Percentiles rank a stretch among this genome's conserved stretches.
phyloP scores from a whole-genome alignment of 2,329 filamentous ascomycete species.

The Penicillium sp. region DNA sequence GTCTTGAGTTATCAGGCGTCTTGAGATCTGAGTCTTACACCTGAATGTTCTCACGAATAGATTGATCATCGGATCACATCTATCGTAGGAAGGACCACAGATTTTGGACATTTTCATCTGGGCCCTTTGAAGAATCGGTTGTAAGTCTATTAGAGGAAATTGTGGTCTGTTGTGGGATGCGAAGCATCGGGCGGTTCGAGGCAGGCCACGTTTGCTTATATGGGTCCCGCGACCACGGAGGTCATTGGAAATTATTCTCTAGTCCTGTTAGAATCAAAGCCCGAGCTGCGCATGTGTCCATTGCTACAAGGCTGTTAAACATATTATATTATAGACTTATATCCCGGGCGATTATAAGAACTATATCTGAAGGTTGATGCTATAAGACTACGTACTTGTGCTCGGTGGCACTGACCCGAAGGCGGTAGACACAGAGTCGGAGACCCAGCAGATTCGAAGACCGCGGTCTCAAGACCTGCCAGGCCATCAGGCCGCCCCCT shows the following conservation, averaged over 20 bases:
- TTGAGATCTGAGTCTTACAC: too few species aligned
- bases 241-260: too few species aligned
- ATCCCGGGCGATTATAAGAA: slow-evolving; percentile 1
- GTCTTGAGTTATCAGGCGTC: too few species aligned
- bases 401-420: neutral
- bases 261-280: slow-evolving; percentile 7
- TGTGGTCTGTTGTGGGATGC: neutral
- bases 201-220: neutral
- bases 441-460: slow-evolving; percentile 6
- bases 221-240: too few species aligned
- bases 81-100: neutral
- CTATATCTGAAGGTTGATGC: neutral
- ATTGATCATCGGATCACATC: neutral
- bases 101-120: neutral
- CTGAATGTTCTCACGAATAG: slow-evolving; percentile 1
- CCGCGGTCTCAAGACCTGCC: slow-evolving; percentile 4
- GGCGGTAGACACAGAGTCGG: slow-evolving; percentile 5
- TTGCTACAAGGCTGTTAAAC: slow-evolving; percentile 1
- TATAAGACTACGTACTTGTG: slow-evolving; percentile 4
- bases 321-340: neutral
- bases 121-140: neutral
- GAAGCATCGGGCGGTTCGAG: neutral
- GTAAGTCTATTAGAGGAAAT: neutral
- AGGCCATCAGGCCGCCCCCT: slow-evolving; percentile 1
- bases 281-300: neutral